Percentiles rank a stretch among this genome's conserved stretches.
Conservation (phyloP, 202 grass and related monocot genomes). For the Carex arenaria region DNA sequence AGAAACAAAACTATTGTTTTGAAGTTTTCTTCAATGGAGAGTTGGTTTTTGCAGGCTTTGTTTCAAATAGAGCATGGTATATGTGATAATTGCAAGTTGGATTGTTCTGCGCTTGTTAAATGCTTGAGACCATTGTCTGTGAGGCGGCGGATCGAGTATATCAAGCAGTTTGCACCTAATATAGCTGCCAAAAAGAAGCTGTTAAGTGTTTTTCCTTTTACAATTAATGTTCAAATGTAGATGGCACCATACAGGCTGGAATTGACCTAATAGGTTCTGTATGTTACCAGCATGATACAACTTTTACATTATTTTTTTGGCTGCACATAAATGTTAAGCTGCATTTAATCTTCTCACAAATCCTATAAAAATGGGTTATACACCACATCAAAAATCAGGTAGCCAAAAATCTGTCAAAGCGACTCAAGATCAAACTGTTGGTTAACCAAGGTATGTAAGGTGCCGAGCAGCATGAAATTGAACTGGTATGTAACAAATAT, state of each 20-base stretch:
- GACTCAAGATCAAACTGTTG: not conserved
- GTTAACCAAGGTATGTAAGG: not conserved
- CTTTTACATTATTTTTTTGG: not conserved
- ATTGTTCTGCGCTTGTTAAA: constrained; percentile 75
- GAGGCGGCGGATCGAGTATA: constrained; percentile 49
- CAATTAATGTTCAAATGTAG: not conserved
- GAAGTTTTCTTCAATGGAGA: not conserved
- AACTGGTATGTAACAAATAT: not conserved
- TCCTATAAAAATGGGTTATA: not conserved
- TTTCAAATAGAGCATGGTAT: constrained; percentile 83
- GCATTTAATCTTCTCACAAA: not conserved
- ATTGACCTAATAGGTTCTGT: constrained; percentile 1
- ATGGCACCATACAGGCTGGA: not conserved
- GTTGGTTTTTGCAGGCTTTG: constrained; percentile 42
- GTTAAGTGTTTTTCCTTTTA: constrained; percentile 36
- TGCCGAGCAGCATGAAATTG: not conserved
- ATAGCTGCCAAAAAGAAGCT: constrained; percentile 70
- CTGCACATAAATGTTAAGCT: not conserved
- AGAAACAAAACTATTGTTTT: not conserved
- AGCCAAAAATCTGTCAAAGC: not conserved
- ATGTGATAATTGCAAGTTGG: constrained; percentile 74
- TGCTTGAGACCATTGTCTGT: constrained; percentile 54
- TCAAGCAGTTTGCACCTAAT: constrained; percentile 70
- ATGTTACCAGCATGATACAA: not conserved
- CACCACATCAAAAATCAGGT: not conserved